These are phyloP conservation scores for Monosporascus cannonballus DNA, from an alignment of 2,329 filamentous ascomycete species.

Conservation along the genomic window DNA sequence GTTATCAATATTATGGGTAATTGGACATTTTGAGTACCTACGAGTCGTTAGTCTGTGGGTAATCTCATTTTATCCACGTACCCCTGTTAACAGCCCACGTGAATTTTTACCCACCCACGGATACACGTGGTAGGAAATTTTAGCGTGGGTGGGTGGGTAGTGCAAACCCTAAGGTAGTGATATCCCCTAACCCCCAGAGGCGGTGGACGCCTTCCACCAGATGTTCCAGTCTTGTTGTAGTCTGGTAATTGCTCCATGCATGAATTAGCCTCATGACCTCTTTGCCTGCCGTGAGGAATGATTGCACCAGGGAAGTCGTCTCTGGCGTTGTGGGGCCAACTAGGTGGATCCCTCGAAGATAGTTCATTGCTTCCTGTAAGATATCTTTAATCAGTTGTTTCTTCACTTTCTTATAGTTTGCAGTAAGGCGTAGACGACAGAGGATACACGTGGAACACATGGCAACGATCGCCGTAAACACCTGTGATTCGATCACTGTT, in stretches of 20 bases:
- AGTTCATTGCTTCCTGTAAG: slow-evolving; percentile 1
- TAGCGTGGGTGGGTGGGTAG: too few relatives aligned
- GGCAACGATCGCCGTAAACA: slow-evolving; percentile 22
- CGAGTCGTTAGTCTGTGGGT: too few relatives aligned
- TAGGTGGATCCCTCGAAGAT: background rate
- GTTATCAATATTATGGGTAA: too few relatives aligned
- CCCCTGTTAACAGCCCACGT: too few relatives aligned
- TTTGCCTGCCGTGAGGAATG: slow-evolving; percentile 15
- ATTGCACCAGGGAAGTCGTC: background rate
- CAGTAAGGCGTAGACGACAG: slow-evolving; percentile 17
- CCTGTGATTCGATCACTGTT: slow-evolving; percentile 4
- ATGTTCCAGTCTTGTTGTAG: slow-evolving; percentile 11
- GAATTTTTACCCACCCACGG: too few relatives aligned
- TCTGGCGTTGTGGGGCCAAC: background rate
- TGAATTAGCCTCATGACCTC: slow-evolving; percentile 17
- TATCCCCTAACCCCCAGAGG: slow-evolving; percentile 14
- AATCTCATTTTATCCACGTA: too few relatives aligned
- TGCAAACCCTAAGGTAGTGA: slow-evolving; percentile 7
- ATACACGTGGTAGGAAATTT: too few relatives aligned
- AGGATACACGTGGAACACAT: slow-evolving; percentile 27
- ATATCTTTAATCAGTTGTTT: slow-evolving; percentile 9
- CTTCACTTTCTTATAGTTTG: background rate
- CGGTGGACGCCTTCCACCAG: slow-evolving; percentile 24
- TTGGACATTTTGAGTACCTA: too few relatives aligned
- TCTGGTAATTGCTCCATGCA: slow-evolving; percentile 21